Evolutionary conservation across 2,329 filamentous ascomycete genomes (phyloP).

Genomic region (Trematosphaeria pertusa): DNA sequence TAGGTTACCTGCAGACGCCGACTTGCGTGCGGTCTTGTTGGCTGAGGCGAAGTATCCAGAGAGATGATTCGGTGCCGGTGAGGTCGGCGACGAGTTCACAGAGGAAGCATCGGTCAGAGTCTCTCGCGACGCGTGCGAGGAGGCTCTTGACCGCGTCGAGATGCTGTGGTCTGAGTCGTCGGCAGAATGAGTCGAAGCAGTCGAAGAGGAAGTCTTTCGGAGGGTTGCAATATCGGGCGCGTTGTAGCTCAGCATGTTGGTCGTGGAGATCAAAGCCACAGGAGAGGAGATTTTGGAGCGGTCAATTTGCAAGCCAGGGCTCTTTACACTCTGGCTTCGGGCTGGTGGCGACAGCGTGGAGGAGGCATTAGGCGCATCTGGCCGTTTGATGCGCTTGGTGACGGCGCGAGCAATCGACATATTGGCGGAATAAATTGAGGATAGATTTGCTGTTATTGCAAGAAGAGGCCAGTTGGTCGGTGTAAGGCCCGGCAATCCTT

Average conservation of each 20-base stretch:
- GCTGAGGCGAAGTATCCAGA: constrained; percentile 65
- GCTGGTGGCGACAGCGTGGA: constrained; percentile 36
- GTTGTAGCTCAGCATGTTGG: constrained; percentile 95
- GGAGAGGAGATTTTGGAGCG: constrained; percentile 85
- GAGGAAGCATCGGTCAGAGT: constrained; percentile 72
- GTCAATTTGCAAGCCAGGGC: constrained; percentile 55
- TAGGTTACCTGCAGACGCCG: constrained; percentile 48
- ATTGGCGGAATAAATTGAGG: constrained; percentile 41
- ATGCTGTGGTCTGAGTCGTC: constrained; percentile 74
- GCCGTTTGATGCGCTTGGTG: constrained; percentile 70
- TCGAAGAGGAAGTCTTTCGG: constrained; percentile 54
- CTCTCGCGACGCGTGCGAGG: constrained; percentile 65
- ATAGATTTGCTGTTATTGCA: constrained; percentile 33
- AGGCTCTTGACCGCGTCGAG: constrained; percentile 53
- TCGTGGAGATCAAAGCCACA: constrained; percentile 87
- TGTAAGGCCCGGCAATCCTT: constrained; percentile 41
- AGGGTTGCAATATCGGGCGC: constrained; percentile 76
- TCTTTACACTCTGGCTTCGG: constrained; percentile 56
- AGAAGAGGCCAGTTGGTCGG: constrained; percentile 32
- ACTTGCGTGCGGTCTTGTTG: constrained; percentile 52
- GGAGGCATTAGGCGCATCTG: constrained; percentile 49
- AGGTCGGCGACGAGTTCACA: constrained; percentile 55
- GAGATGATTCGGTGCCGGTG: constrained; percentile 62
- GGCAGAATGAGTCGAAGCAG: constrained; percentile 65
- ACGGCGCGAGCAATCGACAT: constrained; percentile 74